Conservation (phyloP, 2,329 filamentous ascomycete genomes). For the Penicillium sp. region DNA sequence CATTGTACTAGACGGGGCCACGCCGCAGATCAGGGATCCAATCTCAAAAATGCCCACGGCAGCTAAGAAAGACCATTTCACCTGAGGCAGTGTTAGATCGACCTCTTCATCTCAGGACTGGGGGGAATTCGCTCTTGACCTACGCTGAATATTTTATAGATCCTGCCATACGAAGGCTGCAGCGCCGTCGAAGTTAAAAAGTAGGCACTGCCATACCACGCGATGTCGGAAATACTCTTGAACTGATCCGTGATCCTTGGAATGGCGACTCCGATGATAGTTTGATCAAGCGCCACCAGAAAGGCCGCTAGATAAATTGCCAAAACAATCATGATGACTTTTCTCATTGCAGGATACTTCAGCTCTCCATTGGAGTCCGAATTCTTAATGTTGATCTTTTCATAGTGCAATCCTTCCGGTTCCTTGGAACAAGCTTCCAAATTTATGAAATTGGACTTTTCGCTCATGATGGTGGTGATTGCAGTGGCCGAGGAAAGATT, state of each 20-base stretch:
- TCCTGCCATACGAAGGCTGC: constrained; percentile 36
- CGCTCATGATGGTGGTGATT: too few species aligned
- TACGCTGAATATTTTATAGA: constrained; percentile 39
- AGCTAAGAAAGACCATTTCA: constrained; percentile 33
- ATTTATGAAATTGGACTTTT: too few species aligned
- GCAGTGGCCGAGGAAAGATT: too few species aligned
- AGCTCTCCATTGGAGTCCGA: not conserved
- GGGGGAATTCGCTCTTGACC: not conserved
- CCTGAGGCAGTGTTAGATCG: constrained; percentile 22
- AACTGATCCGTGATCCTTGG: constrained; percentile 18
- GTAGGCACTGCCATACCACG: constrained; percentile 20
- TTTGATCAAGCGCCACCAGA: constrained; percentile 26
- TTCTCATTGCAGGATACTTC: constrained; percentile 21
- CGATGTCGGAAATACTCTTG: constrained; percentile 18
- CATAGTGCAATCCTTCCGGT: too few species aligned
- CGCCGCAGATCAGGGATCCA: not conserved
- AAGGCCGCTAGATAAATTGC: constrained; percentile 28
- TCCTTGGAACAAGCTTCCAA: too few species aligned
- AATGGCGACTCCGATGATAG: constrained; percentile 15
- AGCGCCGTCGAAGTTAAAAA: constrained; percentile 15
- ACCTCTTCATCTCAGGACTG: not conserved
- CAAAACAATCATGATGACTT: constrained; percentile 20
- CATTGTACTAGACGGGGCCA: not conserved
- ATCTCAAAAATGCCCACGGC: not conserved
- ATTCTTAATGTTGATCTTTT: not conserved